Base-by-base conservation (phyloP, 768 basidiomycete genomes). In the Amanita fuliginea region DNA sequence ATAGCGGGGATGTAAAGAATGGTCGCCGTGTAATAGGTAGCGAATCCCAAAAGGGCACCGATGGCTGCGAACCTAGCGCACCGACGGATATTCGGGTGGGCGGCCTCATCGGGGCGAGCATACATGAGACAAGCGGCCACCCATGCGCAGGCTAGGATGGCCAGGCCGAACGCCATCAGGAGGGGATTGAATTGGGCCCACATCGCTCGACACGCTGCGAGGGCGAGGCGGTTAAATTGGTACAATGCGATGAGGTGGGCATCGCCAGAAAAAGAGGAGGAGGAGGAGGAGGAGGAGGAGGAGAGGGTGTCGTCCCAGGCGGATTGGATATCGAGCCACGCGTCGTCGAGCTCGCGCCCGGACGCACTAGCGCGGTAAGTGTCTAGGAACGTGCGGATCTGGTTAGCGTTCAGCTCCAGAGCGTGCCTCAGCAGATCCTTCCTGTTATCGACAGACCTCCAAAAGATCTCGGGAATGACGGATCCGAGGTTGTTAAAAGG, bases 401-500 rank as follows among this genome's bases (percentile, higher is more conserved):
- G 95, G 4, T 68, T 70, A 0, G 76, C 73, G 56, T 95, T 95
- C 49, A 82, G 62, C 49, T 76, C 62, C 10, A 92, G 71, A 0
- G 91, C 93, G 4, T 66, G 68, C 26, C 66, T 64, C 3, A 92
- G 69, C 10, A 32, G 30, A 11, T 32, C 30, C 30, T 63, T 24
- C 3, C 5, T 62, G 9, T 60, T 52, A 8, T 69, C 66, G 2
- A 55, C 53, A 43, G 71, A 70, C 42, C 76, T 74, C 68, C 77
- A 77, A 65, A 99, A 97, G 8, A 95, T 67, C 59, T 98, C 95
- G 0, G 96, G 95, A 26, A 99, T 89, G 52, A 96, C 67, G 4
- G 74, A 80, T 0, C 96, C 96, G 8, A 99, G 81, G 56, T 94
- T 97, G 64, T 94, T 96, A 69, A 85, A 97, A 0, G 96, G 96